A percentile compares a stretch with the other conserved stretches of the same genome.
phyloP scores from a whole-genome alignment of 805 yeast genomes.

The Sungouiozyma ichnusensis region DNA sequence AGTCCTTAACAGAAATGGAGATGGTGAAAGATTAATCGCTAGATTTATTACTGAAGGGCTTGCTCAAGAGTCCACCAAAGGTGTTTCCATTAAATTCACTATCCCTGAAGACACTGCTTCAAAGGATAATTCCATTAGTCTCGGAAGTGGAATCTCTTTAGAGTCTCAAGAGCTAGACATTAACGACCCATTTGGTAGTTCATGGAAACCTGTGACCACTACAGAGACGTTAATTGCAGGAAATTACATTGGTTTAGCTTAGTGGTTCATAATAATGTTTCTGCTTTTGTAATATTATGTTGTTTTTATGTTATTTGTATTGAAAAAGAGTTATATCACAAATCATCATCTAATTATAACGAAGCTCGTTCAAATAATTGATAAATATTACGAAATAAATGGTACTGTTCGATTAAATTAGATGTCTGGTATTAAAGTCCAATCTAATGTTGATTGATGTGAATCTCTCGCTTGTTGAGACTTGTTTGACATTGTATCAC shows the following conservation, averaged over 20 bases:
- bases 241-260: constrained; percentile 27
- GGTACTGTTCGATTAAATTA: background rate
- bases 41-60: constrained; percentile 68
- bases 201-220: constrained; percentile 28
- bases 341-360: too few species aligned
- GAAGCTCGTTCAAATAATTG: too few species aligned
- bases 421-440: constrained; percentile 1
- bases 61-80: constrained; percentile 64
- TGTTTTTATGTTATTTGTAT: background rate
- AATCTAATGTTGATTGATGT: background rate
- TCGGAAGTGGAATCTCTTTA: constrained; percentile 36
- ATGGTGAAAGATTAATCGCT: constrained; percentile 63
- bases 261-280: background rate
- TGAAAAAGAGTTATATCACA: background rate
- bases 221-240: constrained; percentile 31
- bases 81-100: constrained; percentile 61
- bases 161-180: constrained; percentile 28
- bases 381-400: too few species aligned
- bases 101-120: constrained; percentile 23
- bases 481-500: background rate
- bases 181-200: constrained; percentile 32
- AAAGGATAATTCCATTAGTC: constrained; percentile 32
- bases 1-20: constrained; percentile 30
- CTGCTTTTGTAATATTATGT: background rate
- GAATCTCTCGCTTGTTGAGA: background rate